Evolutionary conservation across 2,329 filamentous ascomycete species (phyloP), one percentile per base, ranked within the genome.

Genomic region (Xylariaceae sp.): DNA sequence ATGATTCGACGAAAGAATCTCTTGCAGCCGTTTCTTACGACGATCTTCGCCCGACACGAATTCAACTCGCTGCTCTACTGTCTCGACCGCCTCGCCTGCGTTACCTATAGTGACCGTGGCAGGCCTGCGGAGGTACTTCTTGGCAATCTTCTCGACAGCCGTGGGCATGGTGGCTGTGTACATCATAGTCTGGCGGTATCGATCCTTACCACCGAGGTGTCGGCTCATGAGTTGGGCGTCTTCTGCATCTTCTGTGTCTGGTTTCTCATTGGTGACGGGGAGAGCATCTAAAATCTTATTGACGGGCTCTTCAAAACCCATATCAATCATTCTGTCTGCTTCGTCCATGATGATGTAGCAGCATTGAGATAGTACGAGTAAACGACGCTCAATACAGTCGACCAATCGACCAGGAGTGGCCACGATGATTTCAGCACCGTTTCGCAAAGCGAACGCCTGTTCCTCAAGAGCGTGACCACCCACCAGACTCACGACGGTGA

Each of bases 301-400:
- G 44, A 98, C 88, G 0, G 89, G 87, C 57, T 97, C 93, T 67
- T 98, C 93, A 62, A 98, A 98, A 34, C 93, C 93, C 47, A 97
- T 81, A 62, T 98, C 93, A 50, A 98, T 95, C 93, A 98, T 98
- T 41, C 91, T 87, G 68, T 98, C 93, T 29, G 93, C 93, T 76
- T 98, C 93, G 64, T 98, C 93, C 91, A 98, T 96, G 66, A 98
- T 95, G 42, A 97, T 80, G 67, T 97, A 97, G 69, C 90, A 95
- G 65, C 93, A 97, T 66, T 97, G 93, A n/a, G 83, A 83, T 36
- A 97, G 78, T 1, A 98, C 91, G 2, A 97, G 75, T 22, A 97
- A 81, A 26, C 91, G 84, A 15, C 93, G 80, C 65, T 98, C 93
- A 54, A 98, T 93, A 65, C 90, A 97, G 69, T 98, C 93, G 8